phyloP scores from a whole-genome alignment of 495 filamentous ascomycete genomes.

The Diplogelasinospora grovesii region DNA sequence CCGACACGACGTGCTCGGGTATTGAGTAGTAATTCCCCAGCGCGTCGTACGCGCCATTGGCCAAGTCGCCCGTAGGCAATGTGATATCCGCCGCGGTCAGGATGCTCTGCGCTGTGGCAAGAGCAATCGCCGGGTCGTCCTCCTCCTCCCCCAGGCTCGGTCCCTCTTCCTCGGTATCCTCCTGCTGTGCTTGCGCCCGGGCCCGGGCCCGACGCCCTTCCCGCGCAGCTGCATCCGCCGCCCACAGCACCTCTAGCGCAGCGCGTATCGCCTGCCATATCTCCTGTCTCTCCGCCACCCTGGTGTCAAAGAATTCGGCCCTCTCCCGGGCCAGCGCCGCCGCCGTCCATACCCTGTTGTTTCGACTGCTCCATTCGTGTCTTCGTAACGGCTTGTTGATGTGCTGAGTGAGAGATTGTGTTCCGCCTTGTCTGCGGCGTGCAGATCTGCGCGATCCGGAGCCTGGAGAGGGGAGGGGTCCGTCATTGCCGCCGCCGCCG shows the following conservation, averaged over 20 bases:
- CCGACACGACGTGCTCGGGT: constrained; percentile 67
- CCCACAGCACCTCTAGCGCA: constrained; percentile 59
- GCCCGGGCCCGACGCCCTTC: no score
- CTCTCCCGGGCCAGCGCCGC: constrained; percentile 39
- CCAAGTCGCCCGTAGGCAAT: constrained; percentile 66
- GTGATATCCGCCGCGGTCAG: constrained; percentile 74
- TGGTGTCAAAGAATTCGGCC: constrained; percentile 74
- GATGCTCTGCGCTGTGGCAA: constrained; percentile 70
- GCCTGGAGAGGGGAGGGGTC: constrained; percentile 10
- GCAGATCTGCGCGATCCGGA: constrained; percentile 13
- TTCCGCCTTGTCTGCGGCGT: constrained; percentile 12
- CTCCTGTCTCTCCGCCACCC: constrained; percentile 67
- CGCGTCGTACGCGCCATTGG: constrained; percentile 71
- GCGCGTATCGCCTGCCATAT: constrained; percentile 69
- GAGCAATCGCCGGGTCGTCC: constrained; percentile 27
- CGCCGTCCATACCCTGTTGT: constrained; percentile 40
- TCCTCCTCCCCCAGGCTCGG: constrained; percentile 14
- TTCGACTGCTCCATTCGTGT: constrained; percentile 41
- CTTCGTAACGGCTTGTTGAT: constrained; percentile 44
- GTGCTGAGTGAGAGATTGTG: constrained; percentile 33
- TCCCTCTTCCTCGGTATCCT: constrained; percentile 18
- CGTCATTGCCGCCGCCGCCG: constrained; percentile 13
- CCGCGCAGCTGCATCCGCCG: constrained; percentile 20
- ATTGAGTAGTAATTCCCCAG: constrained; percentile 69
- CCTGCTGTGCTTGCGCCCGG: constrained; percentile 12